phyloP scores from a whole-genome alignment of 1,284 basidiomycete species.

The Pholiota adiposa region DNA sequence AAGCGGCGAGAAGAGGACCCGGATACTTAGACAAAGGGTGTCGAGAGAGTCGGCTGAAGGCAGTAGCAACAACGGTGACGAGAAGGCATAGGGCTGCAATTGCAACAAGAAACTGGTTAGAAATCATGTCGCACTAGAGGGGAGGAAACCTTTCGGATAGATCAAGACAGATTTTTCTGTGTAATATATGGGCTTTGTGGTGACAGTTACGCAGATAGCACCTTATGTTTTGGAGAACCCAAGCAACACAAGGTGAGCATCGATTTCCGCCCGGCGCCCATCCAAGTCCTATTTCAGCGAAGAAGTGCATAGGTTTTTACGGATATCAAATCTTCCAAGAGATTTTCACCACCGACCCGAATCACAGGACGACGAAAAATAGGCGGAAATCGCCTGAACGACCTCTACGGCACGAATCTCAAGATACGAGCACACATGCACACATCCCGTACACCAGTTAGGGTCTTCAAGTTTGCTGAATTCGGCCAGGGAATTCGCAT shows the following conservation, averaged over 20 bases:
- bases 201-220: background rate
- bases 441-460: background rate
- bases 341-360: background rate
- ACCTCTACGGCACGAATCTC: background rate
- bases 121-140: background rate
- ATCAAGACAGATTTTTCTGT: background rate
- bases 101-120: constrained; percentile 4
- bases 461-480: background rate
- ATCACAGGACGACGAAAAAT: background rate
- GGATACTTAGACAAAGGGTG: constrained; percentile 33
- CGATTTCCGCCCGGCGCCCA: background rate
- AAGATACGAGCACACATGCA: background rate
- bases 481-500: background rate
- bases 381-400: background rate
- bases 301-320: background rate
- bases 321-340: background rate
- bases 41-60: constrained; percentile 24
- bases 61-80: background rate
- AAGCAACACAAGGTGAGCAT: background rate
- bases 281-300: background rate
- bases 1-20: constrained; percentile 35
- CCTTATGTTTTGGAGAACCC: background rate
- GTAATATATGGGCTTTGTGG: background rate
- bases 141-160: background rate
- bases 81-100: constrained; percentile 11